A percentile compares a stretch with the other conserved stretches of the same genome.
These are phyloP conservation scores for Phytophthora multivora DNA, from an alignment of 352 stramenopile species.

Conservation along the genomic window DNA sequence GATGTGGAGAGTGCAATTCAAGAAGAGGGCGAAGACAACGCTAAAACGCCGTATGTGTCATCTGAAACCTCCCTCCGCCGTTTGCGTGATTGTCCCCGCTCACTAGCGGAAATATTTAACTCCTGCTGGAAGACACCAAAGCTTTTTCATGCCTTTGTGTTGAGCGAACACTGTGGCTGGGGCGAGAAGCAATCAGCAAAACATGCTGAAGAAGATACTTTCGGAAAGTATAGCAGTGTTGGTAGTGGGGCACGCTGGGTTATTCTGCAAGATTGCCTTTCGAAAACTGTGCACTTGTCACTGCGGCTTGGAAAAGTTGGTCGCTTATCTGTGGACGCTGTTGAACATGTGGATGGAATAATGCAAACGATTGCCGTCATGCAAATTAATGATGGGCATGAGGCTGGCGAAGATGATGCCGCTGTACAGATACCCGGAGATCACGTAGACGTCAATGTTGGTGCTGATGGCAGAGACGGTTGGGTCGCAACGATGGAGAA, in stretches of 20 bases:
- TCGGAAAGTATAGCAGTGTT: constrained; percentile 66
- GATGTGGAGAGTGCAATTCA: constrained; percentile 43
- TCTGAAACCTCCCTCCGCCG: constrained; percentile 36
- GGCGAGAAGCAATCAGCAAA: constrained; percentile 71
- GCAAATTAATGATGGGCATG: constrained; percentile 74
- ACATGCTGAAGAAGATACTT: constrained; percentile 69
- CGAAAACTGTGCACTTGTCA: constrained; percentile 76
- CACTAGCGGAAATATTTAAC: constrained; percentile 56
- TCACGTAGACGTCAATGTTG: constrained; percentile 14
- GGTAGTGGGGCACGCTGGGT: constrained; percentile 68
- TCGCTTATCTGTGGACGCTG: constrained; percentile 64
- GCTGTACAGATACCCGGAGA: constrained; percentile 24
- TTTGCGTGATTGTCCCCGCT: constrained; percentile 41
- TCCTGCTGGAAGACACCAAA: constrained; percentile 65
- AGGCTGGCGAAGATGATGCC: constrained; percentile 51
- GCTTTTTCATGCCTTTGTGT: constrained; percentile 75
- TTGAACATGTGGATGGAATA: constrained; percentile 83
- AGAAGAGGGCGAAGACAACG: constrained; percentile 35
- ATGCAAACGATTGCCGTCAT: constrained; percentile 75
- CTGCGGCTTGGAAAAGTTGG: constrained; percentile 68
- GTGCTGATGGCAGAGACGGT: constrained; percentile 36
- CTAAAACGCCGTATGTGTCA: constrained; percentile 27
- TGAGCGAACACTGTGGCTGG: constrained; percentile 71
- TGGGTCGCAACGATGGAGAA: constrained; percentile 74
- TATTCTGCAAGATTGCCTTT: constrained; percentile 75